Conservation (phyloP, 371 early-diverging fungal species). For the Mortierella sp. region DNA sequence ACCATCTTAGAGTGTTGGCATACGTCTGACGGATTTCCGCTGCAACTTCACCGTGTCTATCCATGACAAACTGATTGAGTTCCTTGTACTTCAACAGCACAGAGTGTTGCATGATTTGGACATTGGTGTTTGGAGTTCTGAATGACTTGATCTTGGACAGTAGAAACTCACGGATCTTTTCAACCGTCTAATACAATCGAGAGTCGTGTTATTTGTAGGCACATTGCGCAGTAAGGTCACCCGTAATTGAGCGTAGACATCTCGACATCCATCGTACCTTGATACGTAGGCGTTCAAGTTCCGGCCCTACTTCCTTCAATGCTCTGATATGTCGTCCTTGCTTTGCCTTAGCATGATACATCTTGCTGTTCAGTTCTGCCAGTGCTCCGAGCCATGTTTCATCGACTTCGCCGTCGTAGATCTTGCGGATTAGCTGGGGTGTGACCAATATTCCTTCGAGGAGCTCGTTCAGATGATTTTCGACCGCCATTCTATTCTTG, state of each 20-base stretch:
- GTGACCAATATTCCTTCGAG: conserved; percentile 86
- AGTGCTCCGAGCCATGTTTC: conserved; percentile 86
- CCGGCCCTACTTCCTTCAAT: conserved; percentile 87
- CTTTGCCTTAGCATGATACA: conserved; percentile 81
- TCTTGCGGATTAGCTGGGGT: conserved; percentile 83
- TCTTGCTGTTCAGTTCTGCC: conserved; percentile 83
- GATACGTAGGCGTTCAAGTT: conserved; percentile 85
- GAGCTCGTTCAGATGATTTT: conserved; percentile 72
- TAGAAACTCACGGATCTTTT: conserved; percentile 88
- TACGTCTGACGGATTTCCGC: conserved; percentile 87
- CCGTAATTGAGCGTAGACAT: too few species aligned
- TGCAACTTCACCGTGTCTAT: conserved; percentile 90
- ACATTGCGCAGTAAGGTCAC: too few species aligned
- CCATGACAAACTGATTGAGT: conserved; percentile 87
- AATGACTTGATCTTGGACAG: conserved; percentile 84
- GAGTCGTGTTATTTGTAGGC: too few species aligned
- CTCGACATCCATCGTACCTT: conserved; percentile 55
- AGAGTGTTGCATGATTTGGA: conserved; percentile 91
- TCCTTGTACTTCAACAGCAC: conserved; percentile 89
- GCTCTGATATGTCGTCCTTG: conserved; percentile 76
- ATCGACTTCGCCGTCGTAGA: conserved; percentile 90
- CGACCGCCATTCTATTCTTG: conserved; percentile 86
- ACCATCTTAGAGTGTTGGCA: conserved; percentile 82
- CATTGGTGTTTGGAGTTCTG: conserved; percentile 88
- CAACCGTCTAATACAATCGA: conserved; percentile 58